Evolutionary conservation across 176 grass and related monocot species (phyloP), one percentile per base, ranked within the genome.

Genomic region (barley (Hordeum vulgare)): DNA sequence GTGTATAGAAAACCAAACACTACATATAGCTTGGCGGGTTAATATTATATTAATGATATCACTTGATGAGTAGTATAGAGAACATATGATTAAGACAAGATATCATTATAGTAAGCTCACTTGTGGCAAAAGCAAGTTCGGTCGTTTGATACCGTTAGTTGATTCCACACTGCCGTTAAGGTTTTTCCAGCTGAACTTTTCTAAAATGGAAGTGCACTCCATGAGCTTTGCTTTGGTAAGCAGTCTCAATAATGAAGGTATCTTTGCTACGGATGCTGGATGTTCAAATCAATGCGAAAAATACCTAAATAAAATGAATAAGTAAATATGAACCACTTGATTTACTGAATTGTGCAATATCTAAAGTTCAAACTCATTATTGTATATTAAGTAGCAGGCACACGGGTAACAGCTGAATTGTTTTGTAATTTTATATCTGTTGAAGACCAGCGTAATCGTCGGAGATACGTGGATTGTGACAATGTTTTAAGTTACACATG

Each of bases 41-140:
- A 15, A 17, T 12, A 35, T 66, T 33, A 47, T 10, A 24, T 60
- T 75, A 24, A 56, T 60, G 53, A 0, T 60, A 28, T 20, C 75
- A 57, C 14, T 44, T 71, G 21, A 57, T 66, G 29, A 66, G 47
- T n/a, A 68, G 68, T 44, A 33, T 56, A 26, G 31, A 56, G 35
- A 56, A 9, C 49, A 41, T 26, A 58, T 58, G 65, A 70, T 69
- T 36, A 70, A 27, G 80, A 9, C 18, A 60, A 13, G 42, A 13
- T 42, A 42, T 71, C 3, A 25, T 71, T 71, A 71, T 82, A 31
- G 17, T 29, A 66, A 67, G 61, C 37, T 84, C 45, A 49, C 11
- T 84, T 84, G 72, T 39, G 60, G 73, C 21, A 35, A 84, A 84
- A 76, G 60, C 31, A 84, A 56, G 60, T 28, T 41, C 17, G 61